Evolutionary conservation across 306 rosid genomes (phyloP), one percentile per base, ranked within the genome.

Genomic region (Glycyrrhiza uralensis): DNA sequence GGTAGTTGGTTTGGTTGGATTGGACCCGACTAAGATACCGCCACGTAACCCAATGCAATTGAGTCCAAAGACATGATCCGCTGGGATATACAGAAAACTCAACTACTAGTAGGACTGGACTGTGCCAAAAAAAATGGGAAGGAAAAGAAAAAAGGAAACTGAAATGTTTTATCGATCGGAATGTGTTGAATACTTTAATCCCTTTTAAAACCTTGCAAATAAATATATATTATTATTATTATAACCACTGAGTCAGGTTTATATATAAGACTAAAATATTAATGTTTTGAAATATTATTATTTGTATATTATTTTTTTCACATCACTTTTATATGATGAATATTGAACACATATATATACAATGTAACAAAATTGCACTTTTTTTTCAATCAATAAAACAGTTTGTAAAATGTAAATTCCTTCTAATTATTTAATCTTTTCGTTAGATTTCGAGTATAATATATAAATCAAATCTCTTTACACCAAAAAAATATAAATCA

Each of bases 1-100:
- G 47, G 66, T 80, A 3, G 80, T 51, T 75, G 24, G 74, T n/a
- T 32, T 68, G n/a, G 59, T 63, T 63, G 32, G 54, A 20, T 22
- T 59, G 57, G 64, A 65, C 75, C 54, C n/a, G 7, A 51, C 73
- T 4, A 26, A 1, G 19, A 54, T 69, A 59, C 32, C 9, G 39
- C 65, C 62, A 32, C 38, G 36, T 65, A 64, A 15, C 26, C 1
- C 1, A 62, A 73, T 38, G 23, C 20, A 44, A 38, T 3, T 44
- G 35, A 30, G 38, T 7, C 24, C 8, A 63, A 7, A 47, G 19
- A 33, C 22, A 35, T n/a, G 46, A 50, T 11, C 35, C 5, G 18
- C 4, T 46, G 24, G 5, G 23, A 57, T 10, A 38, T 38, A 38
- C 3, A 38, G n/a, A 38, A 38, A 38, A 13, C 6, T 42, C 18